Evolutionary conservation across 768 basidiomycete genomes (phyloP).

Genomic region (Kwoniella dendrophila): DNA sequence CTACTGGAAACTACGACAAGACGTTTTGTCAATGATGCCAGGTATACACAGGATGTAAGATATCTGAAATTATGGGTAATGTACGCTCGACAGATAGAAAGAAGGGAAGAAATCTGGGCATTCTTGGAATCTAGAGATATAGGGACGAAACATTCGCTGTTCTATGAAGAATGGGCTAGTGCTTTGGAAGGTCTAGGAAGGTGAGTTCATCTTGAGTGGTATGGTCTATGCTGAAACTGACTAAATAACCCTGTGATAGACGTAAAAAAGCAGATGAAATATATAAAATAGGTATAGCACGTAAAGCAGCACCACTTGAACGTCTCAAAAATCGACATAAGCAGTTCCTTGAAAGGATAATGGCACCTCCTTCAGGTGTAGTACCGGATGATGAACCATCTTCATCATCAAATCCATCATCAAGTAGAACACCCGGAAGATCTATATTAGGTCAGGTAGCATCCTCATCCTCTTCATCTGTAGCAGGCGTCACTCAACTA

Average conservation of each 20-base stretch:
- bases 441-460: slow-evolving; percentile 44
- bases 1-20: slow-evolving; percentile 81
- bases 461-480: slow-evolving; percentile 55
- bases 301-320: slow-evolving; percentile 77
- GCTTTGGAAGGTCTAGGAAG: slow-evolving; percentile 73
- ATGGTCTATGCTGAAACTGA: slow-evolving; percentile 3
- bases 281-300: slow-evolving; percentile 78
- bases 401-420: slow-evolving; percentile 10
- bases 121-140: slow-evolving; percentile 90
- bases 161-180: slow-evolving; percentile 90
- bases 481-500: slow-evolving; percentile 46
- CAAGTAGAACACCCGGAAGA: slow-evolving; percentile 38
- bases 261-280: slow-evolving; percentile 75
- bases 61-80: slow-evolving; percentile 91
- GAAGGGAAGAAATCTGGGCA: slow-evolving; percentile 73
- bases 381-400: slow-evolving; percentile 45
- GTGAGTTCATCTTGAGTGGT: slow-evolving; percentile 61
- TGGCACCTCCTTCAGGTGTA: slow-evolving; percentile 56
- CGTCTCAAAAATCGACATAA: slow-evolving; percentile 78
- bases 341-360: slow-evolving; percentile 69
- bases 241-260: slow-evolving; percentile 58
- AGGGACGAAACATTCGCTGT: slow-evolving; percentile 71
- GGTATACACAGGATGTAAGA: slow-evolving; percentile 78
- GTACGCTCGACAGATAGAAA: slow-evolving; percentile 78
- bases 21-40: slow-evolving; percentile 76